phyloP scores from a whole-genome alignment of 805 yeast species.

The Saccharomycopsis sp. region DNA sequence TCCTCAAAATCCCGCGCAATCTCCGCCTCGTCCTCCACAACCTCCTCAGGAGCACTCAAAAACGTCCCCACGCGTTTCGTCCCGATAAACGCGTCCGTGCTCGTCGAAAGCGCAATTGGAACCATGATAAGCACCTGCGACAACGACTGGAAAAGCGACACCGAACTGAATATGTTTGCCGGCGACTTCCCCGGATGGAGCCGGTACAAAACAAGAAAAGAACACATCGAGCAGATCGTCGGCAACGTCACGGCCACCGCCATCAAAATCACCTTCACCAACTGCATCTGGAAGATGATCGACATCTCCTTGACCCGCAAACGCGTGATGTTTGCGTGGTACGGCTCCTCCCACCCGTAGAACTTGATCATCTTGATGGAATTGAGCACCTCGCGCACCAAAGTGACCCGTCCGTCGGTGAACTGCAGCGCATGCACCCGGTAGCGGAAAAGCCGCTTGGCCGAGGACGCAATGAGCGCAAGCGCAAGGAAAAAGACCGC shows the following conservation, averaged over 20 bases:
- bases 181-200: slow-evolving; percentile 37
- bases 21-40: slow-evolving; percentile 16
- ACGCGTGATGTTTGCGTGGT: slow-evolving; percentile 43
- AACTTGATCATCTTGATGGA: slow-evolving; percentile 67
- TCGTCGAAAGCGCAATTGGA: slow-evolving; percentile 64
- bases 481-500: slow-evolving; percentile 47
- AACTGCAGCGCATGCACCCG: slow-evolving; percentile 49
- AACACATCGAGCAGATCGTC: slow-evolving; percentile 48
- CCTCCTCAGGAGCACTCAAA: slow-evolving; percentile 30
- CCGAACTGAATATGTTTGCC: slow-evolving; percentile 62
- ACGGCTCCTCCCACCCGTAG: slow-evolving; percentile 84
- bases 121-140: slow-evolving; percentile 58
- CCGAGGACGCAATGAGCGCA: slow-evolving; percentile 34
- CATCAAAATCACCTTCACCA: slow-evolving; percentile 47
- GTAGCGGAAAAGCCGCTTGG: slow-evolving; percentile 41
- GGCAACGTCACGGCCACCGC: slow-evolving; percentile 47
- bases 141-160: slow-evolving; percentile 58
- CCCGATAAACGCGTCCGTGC: slow-evolving; percentile 62
- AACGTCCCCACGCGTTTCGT: slow-evolving; percentile 49
- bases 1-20: slow-evolving; percentile 19
- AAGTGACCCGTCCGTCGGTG: slow-evolving; percentile 59
- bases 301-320: slow-evolving; percentile 54
- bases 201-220: slow-evolving; percentile 38
- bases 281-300: slow-evolving; percentile 50
- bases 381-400: slow-evolving; percentile 54